Base-by-base conservation (phyloP, 1,284 basidiomycete genomes). In the Agaricales sp. region DNA sequence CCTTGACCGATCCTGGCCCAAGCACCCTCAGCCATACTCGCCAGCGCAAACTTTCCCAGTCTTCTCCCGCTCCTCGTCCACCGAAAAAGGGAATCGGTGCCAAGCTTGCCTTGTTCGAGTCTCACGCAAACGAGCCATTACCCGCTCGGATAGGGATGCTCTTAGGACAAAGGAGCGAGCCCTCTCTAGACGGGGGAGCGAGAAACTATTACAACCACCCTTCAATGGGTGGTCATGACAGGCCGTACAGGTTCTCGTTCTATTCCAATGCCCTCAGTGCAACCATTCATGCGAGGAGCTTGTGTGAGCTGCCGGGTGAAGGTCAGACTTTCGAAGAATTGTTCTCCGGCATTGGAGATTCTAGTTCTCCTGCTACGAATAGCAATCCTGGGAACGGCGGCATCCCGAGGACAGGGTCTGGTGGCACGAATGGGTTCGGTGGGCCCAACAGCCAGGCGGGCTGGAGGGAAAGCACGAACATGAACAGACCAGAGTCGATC, bases 211-310 rank as follows among this genome's bases (percentile, higher is more conserved):
- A 11, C 19, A 8, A 35, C 8, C 55, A 55, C n/a, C 51, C 55
- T 45, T 49, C 52, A n/a, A 50, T 51, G 49, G 69, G 69, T 2
- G 86, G 87, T 0, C 85, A 93, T 61, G 91, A 93, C 58, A 73
- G 90, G 61, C 95, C 94, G 4, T 99, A 98, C 62, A 80, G 96
- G 25, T 99, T 99, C 69, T 98, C 95, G 0, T 99, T 99, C 70
- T 99, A 99, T 67, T 97, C 92, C 14, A 99, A 98, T 61, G 78
- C 88, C 1, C 72, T 97, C 45, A 83, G 87, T 1, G 87, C 91
- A 0, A 97, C 95, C 1, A 97, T 99, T 46, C 96, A 99, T 66
- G 91, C 96, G 0, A 77, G 93, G 8, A 93, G 87, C 54, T 69
- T 99, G 12, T 86, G 87, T 50, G 96, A 99, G 64, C 76, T 99